These are phyloP conservation scores for Paracoccidioides lutzii DNA, from an alignment of 2,329 filamentous ascomycete species.

Conservation along the genomic window DNA sequence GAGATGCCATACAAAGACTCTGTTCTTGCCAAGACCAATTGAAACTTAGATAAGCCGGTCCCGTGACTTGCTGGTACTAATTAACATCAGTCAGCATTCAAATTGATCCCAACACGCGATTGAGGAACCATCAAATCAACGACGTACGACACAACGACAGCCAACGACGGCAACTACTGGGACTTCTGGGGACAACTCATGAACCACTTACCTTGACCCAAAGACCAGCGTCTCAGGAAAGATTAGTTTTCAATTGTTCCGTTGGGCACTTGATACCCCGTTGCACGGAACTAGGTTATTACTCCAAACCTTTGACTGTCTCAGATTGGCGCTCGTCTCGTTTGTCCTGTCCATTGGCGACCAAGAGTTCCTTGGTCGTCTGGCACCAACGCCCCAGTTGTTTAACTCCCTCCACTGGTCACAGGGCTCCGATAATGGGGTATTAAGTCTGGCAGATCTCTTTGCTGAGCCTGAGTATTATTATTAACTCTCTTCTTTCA, in stretches of 20 bases:
- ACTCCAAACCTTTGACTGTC: conserved; percentile 8
- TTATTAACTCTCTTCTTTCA: neutral
- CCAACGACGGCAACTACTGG: neutral
- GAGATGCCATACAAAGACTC: too few relatives aligned
- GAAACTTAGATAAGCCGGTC: too few relatives aligned
- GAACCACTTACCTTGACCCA: neutral
- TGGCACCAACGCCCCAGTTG: neutral
- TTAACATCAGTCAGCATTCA: too few relatives aligned
- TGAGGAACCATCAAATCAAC: neutral
- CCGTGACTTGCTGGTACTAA: too few relatives aligned
- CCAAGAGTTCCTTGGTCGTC: neutral
- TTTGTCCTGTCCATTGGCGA: conserved; percentile 4
- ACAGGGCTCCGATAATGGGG: neutral
- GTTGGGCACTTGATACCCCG: neutral
- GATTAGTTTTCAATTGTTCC: neutral
- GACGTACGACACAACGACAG: neutral
- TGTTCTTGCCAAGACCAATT: too few relatives aligned
- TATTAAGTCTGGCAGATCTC: neutral
- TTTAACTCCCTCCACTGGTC: neutral
- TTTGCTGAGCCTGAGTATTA: neutral
- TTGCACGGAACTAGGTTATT: neutral
- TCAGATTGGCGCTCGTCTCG: conserved; percentile 8
- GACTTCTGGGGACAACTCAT: neutral
- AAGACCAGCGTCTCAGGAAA: neutral
- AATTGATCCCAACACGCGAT: too few relatives aligned